Percentiles rank a stretch among this genome's conserved stretches.
Evolutionary conservation across 108 stramenopile species (phyloP).

Genomic region (Licmophora abbreviata): DNA sequence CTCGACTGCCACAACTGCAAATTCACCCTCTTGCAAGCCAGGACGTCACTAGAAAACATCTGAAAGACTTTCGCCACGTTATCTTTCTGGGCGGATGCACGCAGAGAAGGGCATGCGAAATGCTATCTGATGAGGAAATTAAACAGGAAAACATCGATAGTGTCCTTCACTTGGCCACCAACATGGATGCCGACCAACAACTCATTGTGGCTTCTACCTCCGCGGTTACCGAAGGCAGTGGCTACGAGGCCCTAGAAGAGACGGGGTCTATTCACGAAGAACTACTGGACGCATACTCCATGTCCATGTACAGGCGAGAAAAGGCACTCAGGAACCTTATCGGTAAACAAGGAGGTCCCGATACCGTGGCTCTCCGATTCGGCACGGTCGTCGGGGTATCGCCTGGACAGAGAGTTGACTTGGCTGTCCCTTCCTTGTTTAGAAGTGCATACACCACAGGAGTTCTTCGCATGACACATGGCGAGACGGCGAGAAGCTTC

Average conservation of each 20-base stretch:
- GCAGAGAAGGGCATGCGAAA: neutral
- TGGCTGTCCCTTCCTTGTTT: neutral
- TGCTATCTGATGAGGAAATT: neutral
- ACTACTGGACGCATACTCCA: neutral
- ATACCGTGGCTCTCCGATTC: neutral
- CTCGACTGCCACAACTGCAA: too few species aligned
- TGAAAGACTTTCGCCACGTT: too few species aligned
- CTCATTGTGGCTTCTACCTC: neutral
- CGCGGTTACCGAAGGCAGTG: neutral
- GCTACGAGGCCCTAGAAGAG: neutral
- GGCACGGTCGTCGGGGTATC: neutral
- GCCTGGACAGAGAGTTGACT: neutral
- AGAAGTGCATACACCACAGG: neutral
- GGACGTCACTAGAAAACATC: too few species aligned
- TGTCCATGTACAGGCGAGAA: neutral
- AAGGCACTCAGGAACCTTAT: neutral
- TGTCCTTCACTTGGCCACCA: neutral
- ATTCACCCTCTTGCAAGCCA: too few species aligned
- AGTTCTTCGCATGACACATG: neutral
- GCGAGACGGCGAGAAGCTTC: neutral
- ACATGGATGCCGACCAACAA: neutral
- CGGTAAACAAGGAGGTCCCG: neutral
- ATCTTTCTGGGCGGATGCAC: constrained; percentile 1
- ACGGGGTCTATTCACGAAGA: neutral
- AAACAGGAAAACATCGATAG: neutral